Percentiles rank a stretch among this genome's conserved stretches.
These are phyloP conservation scores for Eutreptiella sp. DNA, from an alignment of 208 protist species.

Conservation along the genomic window DNA sequence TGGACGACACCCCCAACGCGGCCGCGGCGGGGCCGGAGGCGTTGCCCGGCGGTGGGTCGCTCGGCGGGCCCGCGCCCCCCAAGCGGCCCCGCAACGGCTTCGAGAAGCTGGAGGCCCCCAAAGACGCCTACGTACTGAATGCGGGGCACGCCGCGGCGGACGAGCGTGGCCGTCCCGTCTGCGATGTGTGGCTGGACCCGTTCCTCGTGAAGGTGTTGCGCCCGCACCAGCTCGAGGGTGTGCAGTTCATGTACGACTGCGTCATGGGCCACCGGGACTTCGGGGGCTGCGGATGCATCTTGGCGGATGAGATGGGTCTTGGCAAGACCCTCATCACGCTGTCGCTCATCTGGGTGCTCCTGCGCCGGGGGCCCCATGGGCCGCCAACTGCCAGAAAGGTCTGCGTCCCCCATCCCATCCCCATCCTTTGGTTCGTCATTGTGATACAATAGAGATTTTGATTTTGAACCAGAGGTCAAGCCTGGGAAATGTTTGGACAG, in stretches of 20 bases:
- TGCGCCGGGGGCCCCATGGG: too few species aligned
- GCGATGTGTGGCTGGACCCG: slow-evolving; percentile 19
- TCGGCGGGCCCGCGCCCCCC: too few species aligned
- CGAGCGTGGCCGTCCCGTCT: background rate
- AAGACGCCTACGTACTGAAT: background rate
- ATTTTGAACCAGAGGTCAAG: too few species aligned
- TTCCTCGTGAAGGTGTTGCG: slow-evolving; percentile 8
- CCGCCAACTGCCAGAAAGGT: too few species aligned
- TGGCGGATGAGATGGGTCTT: slow-evolving; percentile 58
- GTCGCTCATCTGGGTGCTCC: slow-evolving; percentile 33
- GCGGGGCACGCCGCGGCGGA: background rate
- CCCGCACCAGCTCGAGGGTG: slow-evolving; percentile 30
- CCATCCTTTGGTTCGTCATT: too few species aligned
- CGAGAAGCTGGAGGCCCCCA: background rate
- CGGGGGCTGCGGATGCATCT: slow-evolving; percentile 37
- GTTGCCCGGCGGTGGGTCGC: too few species aligned
- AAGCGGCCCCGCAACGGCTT: too few species aligned
- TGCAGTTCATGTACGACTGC: slow-evolving; percentile 35
- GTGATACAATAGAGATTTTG: too few species aligned
- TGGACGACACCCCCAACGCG: too few species aligned
- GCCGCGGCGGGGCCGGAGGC: too few species aligned
- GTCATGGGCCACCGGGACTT: slow-evolving; percentile 13
- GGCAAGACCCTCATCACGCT: slow-evolving; percentile 59
- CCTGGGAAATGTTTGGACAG: too few species aligned
- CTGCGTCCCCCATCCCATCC: too few species aligned